A percentile compares a stretch with the other conserved stretches of the same genome.
phyloP scores from a whole-genome alignment of 441 rosid genomes.

The Gossypium lobatum region DNA sequence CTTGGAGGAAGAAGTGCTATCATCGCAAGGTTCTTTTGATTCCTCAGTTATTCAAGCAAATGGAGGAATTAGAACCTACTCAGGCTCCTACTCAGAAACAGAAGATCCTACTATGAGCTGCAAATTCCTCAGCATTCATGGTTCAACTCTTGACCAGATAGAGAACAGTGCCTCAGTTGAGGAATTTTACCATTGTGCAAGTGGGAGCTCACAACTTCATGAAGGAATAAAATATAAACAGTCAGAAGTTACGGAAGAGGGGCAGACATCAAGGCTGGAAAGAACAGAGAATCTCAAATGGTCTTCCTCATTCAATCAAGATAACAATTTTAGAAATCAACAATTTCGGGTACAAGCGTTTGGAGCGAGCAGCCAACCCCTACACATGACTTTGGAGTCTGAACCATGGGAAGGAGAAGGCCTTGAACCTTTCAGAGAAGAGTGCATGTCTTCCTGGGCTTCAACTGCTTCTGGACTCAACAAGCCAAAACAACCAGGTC shows the following conservation, averaged over 20 bases:
- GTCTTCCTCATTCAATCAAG: conserved; percentile 33
- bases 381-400: conserved; percentile 27
- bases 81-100: conserved; percentile 53
- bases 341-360: conserved; percentile 20
- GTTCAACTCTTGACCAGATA: conserved; percentile 26
- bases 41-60: conserved; percentile 39
- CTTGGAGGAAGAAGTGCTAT: conserved; percentile 60
- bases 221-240: conserved; percentile 28
- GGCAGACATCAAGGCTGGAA: conserved; percentile 30
- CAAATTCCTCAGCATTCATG: conserved; percentile 28
- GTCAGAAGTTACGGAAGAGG: conserved; percentile 26
- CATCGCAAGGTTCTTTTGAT: conserved; percentile 58
- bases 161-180: conserved; percentile 31
- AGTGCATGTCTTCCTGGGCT: conserved; percentile 42
- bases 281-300: conserved; percentile 23
- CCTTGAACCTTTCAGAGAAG: conserved; percentile 35
- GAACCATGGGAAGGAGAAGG: conserved; percentile 32
- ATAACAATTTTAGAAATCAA: conserved; percentile 26
- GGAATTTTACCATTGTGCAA: conserved; percentile 29
- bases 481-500: conserved; percentile 29
- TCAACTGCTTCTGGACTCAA: conserved; percentile 36
- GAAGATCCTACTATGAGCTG: conserved; percentile 39
- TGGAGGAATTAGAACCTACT: conserved; percentile 43
- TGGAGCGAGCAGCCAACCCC: conserved; percentile 29
- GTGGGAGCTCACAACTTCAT: conserved; percentile 29